Base-by-base conservation (phyloP, 176 grass and related monocot species). In the Zea luxurians region DNA sequence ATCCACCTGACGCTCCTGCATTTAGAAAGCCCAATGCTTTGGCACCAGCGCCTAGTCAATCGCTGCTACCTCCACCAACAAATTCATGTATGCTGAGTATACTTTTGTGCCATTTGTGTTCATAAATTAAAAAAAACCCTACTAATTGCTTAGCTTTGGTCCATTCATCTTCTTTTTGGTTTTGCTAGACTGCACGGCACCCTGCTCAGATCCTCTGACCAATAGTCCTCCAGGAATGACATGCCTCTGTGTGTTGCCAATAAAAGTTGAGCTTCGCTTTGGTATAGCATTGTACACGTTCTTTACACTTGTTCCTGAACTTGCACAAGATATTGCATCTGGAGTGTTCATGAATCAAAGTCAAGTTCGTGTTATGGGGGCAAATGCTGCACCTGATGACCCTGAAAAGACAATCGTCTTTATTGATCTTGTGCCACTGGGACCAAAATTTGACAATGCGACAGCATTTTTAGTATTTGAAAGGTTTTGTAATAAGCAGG, bases 281-380 rank as follows among this genome's bases (percentile, higher is more conserved):
- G 86, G 78, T 67, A 86, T 99, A 77, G 86, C 90, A 58, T 57
- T 95, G 76, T 93, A 86, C 82, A 89, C 73, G 9, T 99, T 99
- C 88, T 99, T 99, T 85, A 77, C 88, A 74, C 78, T 93, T 64
- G 96, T 99, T 21, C 75, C 88, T 13, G 83, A 92, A 27, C 86
- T 99, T 80, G 81, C 96, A 38, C 83, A 87, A 87, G 86, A 99
- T 85, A 90, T 96, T 70, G 86, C 96, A 74, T 89, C 80, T 81
- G 92, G 92, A 72, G 82, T 92, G 80, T 52, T 83, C 70, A 89
- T 99, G 86, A 87, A 93, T 42, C 96, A 93, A 71, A 87, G 67
- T 81, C 92, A 99, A 87, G 92, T 99, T 48, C 96, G 88, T 43
- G 73, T 99, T 71, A 99, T 99, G 96, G 96, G 96, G 63, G 96